Evolutionary conservation across 2,329 filamentous ascomycete genomes (phyloP).

Genomic region (Fusarium sp.): DNA sequence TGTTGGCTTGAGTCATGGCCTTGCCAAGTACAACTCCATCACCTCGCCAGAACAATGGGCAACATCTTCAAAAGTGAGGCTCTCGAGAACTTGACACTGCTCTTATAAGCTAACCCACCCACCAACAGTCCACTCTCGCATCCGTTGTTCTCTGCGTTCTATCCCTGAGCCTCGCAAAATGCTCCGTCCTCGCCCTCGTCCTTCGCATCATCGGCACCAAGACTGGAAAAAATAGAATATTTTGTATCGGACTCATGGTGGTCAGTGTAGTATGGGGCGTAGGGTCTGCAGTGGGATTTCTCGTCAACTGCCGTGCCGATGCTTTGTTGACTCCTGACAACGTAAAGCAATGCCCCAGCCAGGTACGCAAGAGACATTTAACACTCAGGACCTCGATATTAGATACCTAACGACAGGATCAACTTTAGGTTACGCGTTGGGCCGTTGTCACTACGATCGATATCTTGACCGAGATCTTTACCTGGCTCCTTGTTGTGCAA

Average conservation of each 20-base stretch:
- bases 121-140: slow-evolving; percentile 12
- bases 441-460: slow-evolving; percentile 23
- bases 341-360: slow-evolving; percentile 20
- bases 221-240: slow-evolving; percentile 21
- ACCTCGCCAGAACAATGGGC: slow-evolving; percentile 26
- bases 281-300: slow-evolving; percentile 16
- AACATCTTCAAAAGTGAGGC: slow-evolving; percentile 19
- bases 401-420: background rate
- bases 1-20: slow-evolving; percentile 22
- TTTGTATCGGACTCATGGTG: slow-evolving; percentile 23
- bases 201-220: slow-evolving; percentile 35
- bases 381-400: background rate
- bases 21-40: slow-evolving; percentile 34
- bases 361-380: slow-evolving; percentile 15
- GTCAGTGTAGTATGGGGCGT: slow-evolving; percentile 22
- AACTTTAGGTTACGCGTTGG: slow-evolving; percentile 25
- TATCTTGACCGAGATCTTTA: slow-evolving; percentile 21
- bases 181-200: slow-evolving; percentile 36
- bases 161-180: slow-evolving; percentile 23
- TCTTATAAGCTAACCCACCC: background rate
- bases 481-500: slow-evolving; percentile 24
- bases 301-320: slow-evolving; percentile 15
- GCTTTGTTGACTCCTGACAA: slow-evolving; percentile 14
- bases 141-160: slow-evolving; percentile 23
- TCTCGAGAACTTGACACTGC: fast-evolving